phyloP scores from a whole-genome alignment of 2,329 filamentous ascomycete genomes.

The Fusarium sp. region DNA sequence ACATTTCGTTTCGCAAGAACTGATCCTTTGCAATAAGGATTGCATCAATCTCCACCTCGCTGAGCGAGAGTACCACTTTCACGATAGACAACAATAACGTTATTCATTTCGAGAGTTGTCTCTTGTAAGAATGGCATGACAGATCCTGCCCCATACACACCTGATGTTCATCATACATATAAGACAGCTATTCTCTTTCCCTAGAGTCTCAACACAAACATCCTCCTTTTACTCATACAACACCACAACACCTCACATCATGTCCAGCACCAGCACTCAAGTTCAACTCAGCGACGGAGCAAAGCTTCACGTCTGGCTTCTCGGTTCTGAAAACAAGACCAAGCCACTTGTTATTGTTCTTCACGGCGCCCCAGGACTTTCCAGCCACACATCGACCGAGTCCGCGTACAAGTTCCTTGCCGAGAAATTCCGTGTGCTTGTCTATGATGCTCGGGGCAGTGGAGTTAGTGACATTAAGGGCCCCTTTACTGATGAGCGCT shows the following conservation, averaged over 20 bases:
- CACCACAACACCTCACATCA: not conserved
- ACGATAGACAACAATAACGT: not conserved
- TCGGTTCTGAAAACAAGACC: conserved; percentile 11
- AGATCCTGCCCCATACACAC: no score
- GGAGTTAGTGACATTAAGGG: conserved; percentile 6
- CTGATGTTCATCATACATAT: not conserved
- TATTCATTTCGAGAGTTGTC: not conserved
- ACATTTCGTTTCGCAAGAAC: not conserved
- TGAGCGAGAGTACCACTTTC: not conserved
- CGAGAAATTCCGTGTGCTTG: conserved; percentile 7
- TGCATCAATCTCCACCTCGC: not conserved
- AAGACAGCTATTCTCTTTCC: not conserved
- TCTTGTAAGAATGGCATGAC: not conserved
- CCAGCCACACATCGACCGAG: not conserved
- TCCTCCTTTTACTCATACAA: not conserved
- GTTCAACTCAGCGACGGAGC: conserved; percentile 13
- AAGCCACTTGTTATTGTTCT: conserved; percentile 10
- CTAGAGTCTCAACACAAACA: not conserved
- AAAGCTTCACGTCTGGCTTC: conserved; percentile 14
- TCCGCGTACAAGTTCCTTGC: conserved; percentile 10
- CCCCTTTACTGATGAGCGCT: conserved; percentile 13
- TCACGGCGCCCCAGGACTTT: conserved; percentile 8
- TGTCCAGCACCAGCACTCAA: not conserved
- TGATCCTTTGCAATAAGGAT: not conserved
- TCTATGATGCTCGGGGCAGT: conserved; percentile 16